Conservation (phyloP, 169 alveolate species). For the Plasmodium ovale region DNA sequence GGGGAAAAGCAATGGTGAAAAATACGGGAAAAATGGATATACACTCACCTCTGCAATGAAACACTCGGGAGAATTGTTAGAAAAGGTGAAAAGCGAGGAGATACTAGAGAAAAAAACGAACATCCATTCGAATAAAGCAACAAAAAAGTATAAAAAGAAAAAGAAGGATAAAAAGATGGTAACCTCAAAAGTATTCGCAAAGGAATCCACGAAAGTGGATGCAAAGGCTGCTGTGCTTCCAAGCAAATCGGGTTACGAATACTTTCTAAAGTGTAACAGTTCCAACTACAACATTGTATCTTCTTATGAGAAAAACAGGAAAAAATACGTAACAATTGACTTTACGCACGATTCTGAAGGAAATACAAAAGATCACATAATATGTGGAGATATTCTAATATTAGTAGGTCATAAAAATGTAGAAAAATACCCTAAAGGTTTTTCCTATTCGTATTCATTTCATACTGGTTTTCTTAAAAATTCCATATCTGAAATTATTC, state of each 20-base stretch:
- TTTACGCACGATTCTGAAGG: slow-evolving; percentile 80
- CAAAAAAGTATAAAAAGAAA: slow-evolving; percentile 15
- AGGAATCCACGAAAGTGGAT: no score
- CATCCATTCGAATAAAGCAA: slow-evolving; percentile 12
- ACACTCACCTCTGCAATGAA: no score
- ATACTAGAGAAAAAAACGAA: slow-evolving; percentile 13
- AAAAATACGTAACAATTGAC: slow-evolving; percentile 78
- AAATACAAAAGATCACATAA: slow-evolving; percentile 76
- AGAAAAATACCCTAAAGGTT: slow-evolving; percentile 76
- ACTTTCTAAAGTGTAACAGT: slow-evolving; percentile 56
- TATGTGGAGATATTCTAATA: slow-evolving; percentile 83
- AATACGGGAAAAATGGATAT: background rate
- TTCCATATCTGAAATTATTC: slow-evolving; percentile 43
- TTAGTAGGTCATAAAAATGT: slow-evolving; percentile 77
- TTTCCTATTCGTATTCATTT: slow-evolving; percentile 80
- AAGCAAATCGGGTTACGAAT: slow-evolving; percentile 67
- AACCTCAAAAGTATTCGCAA: no score
- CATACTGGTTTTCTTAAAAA: slow-evolving; percentile 81
- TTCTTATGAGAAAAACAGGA: slow-evolving; percentile 69
- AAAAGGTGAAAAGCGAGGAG: background rate
- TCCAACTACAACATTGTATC: slow-evolving; percentile 60
- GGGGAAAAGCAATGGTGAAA: background rate
- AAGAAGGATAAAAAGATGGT: slow-evolving; percentile 15
- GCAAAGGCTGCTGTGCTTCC: background rate
- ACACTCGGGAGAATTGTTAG: background rate